Evolutionary conservation across 2,329 filamentous ascomycete species (phyloP), one percentile per base, ranked within the genome.

Genomic region (Xylariomycetidae sp.): DNA sequence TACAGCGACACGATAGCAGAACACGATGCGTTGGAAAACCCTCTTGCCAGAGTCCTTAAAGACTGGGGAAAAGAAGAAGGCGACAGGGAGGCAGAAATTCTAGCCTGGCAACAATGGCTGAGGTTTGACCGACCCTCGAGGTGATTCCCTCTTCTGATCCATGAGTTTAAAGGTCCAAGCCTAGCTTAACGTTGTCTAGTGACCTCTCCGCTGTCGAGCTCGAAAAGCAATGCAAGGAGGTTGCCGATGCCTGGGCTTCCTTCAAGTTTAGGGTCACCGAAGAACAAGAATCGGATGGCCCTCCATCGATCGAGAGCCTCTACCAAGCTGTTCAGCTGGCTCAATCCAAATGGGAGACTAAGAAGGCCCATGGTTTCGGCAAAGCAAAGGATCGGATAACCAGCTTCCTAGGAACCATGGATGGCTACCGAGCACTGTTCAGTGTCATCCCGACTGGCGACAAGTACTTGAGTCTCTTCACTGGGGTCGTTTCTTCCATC

Each of bases 361-460:
- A 22, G 10, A 37, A 20, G 7, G 34, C 37, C 5, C 24, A 31
- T 10, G 38, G 38, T 2, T 37, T 33, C 19, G 34, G 38, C 5
- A 33, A 27, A 17, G 24, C 28, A 14, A 40, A 37, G 28, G 20
- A 19, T 12, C 26, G 37, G 8, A 13, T 34, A 12, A 19, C 31
- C 10, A 19, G 26, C 0, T 40, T 40, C 10, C 16, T 37, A 4
- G 34, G 34, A 14, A 31, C 31, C 7, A 22, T 40, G 17, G 34
- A 40, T 7, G 35, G 28, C 10, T 25, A 40, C 25, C 34, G 35
- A 13, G 24, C 31, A 2, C 29, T 40, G 2, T 40, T 40, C 19
- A 37, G 34, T 15, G 34, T 37, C 10, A 34, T 40, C n/a, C 34
- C 38, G 3, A 26, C 28, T 9, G 31, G 34, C 6, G 35, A 37